Base-by-base conservation (phyloP, 1,284 basidiomycete species). In the Porphyrellus sp. region DNA sequence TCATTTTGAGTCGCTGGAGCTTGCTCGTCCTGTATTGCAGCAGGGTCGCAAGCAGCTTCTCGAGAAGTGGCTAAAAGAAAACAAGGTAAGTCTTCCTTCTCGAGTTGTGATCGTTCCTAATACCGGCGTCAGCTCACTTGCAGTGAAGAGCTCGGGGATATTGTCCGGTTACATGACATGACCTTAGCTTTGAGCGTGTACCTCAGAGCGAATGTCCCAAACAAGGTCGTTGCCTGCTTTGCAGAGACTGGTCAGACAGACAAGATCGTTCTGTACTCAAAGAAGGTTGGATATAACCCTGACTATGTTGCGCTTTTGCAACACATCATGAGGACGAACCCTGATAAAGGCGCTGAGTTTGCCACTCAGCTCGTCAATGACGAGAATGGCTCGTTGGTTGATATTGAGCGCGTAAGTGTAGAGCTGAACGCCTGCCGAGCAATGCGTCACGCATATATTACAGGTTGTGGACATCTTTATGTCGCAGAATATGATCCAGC, bases 41-140 rank as follows among this genome's bases (percentile, higher is more conserved):
- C 97, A 99, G 76, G 94, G 94, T 50, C 86, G 95, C 67, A 99
- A 99, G 76, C 94, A 98, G 67, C 77, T 99, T 41, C 80, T 99
- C 24, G 97, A 99, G 77, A 99, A 99, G 70, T 99, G 97, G 97
- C 77, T 99, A 60, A 99, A 99, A 76, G 97, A 99, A 80, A 98
- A 98, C 78, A 99, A 99, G 83, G 91, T 85, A 57, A 30, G 68
- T 54, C 13, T 46, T 41, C n/a, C 4, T 6, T 43, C 20, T 40
- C 2, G 8, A 46, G 37, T 28, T 24, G 16, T 33, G 41, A 21
- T 9, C 34, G 25, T 9, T 40, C 23, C 48, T 70, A 49, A 69
- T 40, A 24, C 53, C 30, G 45, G 24, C 38, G 8, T 41, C 59
- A 93, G 91, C 87, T 99, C 59, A 96, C 97, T 57, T 99, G 97